phyloP scores from a whole-genome alignment of 1,284 basidiomycete genomes.

The Ceratobasidium sp. region DNA sequence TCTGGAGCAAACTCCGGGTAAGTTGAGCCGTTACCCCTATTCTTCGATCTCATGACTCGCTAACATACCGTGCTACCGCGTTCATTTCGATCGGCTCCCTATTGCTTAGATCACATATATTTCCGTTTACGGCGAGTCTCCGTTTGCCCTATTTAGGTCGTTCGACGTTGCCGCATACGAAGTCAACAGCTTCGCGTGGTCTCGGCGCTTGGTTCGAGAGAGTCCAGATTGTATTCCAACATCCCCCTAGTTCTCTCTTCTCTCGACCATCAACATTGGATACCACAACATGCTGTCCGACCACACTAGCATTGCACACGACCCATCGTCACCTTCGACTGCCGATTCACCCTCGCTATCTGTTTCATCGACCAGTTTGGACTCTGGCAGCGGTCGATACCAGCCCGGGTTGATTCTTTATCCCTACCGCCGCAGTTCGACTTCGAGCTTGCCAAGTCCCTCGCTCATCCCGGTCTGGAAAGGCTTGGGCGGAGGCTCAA shows the following conservation, averaged over 20 bases:
- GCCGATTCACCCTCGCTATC: neutral
- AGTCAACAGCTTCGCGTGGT: neutral
- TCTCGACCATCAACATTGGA: neutral
- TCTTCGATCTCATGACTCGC: neutral
- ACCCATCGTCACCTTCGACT: neutral
- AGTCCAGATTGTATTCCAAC: neutral
- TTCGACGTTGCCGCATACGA: neutral
- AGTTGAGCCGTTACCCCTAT: neutral
- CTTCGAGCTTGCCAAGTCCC: neutral
- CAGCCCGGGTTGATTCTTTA: neutral
- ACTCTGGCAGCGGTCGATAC: neutral
- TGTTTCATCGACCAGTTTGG: neutral
- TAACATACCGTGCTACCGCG: neutral
- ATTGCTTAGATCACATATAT: neutral
- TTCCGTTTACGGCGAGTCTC: neutral
- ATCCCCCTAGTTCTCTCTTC: neutral
- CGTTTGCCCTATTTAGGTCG: neutral
- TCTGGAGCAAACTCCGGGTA: neutral
- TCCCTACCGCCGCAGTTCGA: neutral
- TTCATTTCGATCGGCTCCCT: neutral
- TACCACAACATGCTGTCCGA: conserved; percentile 5
- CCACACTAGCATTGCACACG: neutral
- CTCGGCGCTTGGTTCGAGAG: neutral
- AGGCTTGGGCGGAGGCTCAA: neutral
- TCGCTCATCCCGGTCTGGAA: neutral